Percentiles rank a stretch among this genome's conserved stretches.
Evolutionary conservation across 306 rosid species (phyloP).

Genomic region (Potentilla sterilis): DNA sequence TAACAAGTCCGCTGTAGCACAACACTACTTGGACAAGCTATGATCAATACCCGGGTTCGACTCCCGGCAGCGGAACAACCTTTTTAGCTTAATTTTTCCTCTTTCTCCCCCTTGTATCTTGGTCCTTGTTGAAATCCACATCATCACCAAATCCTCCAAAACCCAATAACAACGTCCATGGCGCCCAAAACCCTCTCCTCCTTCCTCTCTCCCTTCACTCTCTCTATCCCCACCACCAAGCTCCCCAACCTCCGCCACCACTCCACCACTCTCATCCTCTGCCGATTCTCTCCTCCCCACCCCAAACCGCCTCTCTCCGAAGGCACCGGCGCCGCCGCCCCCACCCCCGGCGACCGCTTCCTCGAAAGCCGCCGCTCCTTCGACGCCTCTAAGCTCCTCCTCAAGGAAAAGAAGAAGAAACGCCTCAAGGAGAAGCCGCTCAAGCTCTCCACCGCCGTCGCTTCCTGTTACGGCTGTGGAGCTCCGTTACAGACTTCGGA

Average conservation of each 20-base stretch:
- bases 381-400: constrained; percentile 59
- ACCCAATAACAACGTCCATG: constrained; percentile 31
- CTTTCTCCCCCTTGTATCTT: neutral
- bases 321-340: constrained; percentile 76
- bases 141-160: neutral
- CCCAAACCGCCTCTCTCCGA: constrained; percentile 30
- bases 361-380: constrained; percentile 56
- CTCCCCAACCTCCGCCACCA: constrained; percentile 21
- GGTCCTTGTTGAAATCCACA: neutral
- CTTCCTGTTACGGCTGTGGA: constrained; percentile 82
- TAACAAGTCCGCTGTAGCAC: neutral
- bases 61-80: neutral
- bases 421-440: constrained; percentile 43
- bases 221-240: constrained; percentile 27
- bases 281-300: constrained; percentile 33
- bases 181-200: constrained; percentile 62
- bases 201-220: constrained; percentile 38
- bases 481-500: constrained; percentile 83
- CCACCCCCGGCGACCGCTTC: constrained; percentile 77
- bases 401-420: constrained; percentile 45
- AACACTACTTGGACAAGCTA: neutral
- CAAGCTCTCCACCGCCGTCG: constrained; percentile 43
- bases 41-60: neutral
- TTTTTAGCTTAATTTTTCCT: neutral
- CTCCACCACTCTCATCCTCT: constrained; percentile 30